A percentile compares a stretch with the other conserved stretches of the same genome.
Evolutionary conservation across 345 rosid genomes (phyloP).

Genomic region (Pistacia atlantica): DNA sequence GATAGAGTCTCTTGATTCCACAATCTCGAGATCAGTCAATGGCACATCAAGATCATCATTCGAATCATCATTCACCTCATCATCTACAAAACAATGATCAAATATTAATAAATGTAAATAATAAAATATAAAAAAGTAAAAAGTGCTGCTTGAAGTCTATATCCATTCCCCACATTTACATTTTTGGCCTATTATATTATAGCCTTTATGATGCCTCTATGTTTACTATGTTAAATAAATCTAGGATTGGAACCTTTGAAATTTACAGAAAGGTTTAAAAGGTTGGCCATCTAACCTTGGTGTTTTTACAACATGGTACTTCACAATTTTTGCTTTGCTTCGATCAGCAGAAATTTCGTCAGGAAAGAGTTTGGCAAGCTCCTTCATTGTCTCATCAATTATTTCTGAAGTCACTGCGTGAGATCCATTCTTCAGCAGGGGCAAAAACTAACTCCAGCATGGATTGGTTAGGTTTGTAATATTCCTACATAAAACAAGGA

Average conservation of each 20-base stretch:
- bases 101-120: too few relatives aligned
- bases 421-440: conserved; percentile 98
- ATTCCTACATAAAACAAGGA: conserved; percentile 52
- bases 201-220: too few relatives aligned
- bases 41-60: too few relatives aligned
- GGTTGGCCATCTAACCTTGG: conserved; percentile 66
- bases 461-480: conserved; percentile 82
- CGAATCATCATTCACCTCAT: too few relatives aligned
- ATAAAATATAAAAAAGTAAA: too few relatives aligned
- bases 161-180: too few relatives aligned
- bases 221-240: background rate
- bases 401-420: conserved; percentile 73
- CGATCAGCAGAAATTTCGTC: conserved; percentile 84
- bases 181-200: too few relatives aligned
- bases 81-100: too few relatives aligned
- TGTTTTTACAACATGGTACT: conserved; percentile 90
- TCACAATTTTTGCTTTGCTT: conserved; percentile 85
- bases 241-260: background rate
- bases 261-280: background rate
- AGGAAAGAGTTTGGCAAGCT: conserved; percentile 93
- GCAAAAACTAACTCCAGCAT: conserved; percentile 98
- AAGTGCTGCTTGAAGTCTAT: too few relatives aligned
- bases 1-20: too few relatives aligned
- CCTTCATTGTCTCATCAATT: conserved; percentile 89
- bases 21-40: too few relatives aligned